Conservation (phyloP, 1,284 basidiomycete genomes). For the Garcileccinum viscosum region DNA sequence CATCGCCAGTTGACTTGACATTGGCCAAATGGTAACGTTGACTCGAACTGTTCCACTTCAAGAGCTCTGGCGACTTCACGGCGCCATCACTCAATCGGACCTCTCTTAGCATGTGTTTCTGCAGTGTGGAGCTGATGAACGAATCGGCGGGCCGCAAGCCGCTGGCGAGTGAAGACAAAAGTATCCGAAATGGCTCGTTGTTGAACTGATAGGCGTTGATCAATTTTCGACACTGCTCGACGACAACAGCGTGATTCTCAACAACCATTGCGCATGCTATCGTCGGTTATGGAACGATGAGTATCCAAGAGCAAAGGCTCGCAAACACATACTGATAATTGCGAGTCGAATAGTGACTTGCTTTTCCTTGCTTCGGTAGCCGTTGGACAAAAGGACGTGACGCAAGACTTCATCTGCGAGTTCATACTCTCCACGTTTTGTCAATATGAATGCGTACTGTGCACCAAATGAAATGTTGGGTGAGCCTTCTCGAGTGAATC, state of each 20-base stretch:
- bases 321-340: conserved; percentile 63
- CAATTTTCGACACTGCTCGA: conserved; percentile 78
- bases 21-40: conserved; percentile 55
- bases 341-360: conserved; percentile 78
- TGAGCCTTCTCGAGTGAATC: neutral
- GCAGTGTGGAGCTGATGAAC: conserved; percentile 77
- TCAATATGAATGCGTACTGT: conserved; percentile 87
- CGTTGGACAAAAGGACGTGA: conserved; percentile 80
- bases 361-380: conserved; percentile 69
- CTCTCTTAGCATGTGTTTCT: conserved; percentile 85
- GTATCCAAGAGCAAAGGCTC: neutral
- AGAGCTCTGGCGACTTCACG: conserved; percentile 60
- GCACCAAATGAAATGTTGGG: neutral
- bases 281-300: conserved; percentile 1
- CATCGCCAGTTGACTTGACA: conserved; percentile 36
- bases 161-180: conserved; percentile 73
- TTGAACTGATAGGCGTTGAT: conserved; percentile 77
- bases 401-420: conserved; percentile 80
- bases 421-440: conserved; percentile 68
- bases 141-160: conserved; percentile 72
- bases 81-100: conserved; percentile 70
- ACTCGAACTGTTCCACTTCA: conserved; percentile 62
- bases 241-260: conserved; percentile 61
- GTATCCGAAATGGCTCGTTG: conserved; percentile 80
- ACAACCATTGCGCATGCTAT: conserved; percentile 75